Conservation (phyloP, 441 rosid species). For the Arabidopsis hybrid region DNA sequence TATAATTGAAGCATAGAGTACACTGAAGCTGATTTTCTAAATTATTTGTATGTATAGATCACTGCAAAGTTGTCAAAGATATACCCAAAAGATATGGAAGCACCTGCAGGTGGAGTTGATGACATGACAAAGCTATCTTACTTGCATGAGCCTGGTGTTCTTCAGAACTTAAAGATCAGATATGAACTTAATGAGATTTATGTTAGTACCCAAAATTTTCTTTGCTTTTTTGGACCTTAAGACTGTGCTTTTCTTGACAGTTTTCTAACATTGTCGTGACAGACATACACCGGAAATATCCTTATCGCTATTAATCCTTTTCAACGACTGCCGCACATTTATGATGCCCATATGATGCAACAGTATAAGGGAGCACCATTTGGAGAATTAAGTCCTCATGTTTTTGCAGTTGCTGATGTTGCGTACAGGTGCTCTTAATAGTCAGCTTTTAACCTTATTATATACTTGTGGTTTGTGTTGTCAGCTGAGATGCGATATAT, state of each 20-base stretch:
- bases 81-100: constrained; percentile 92
- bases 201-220: constrained; percentile 51
- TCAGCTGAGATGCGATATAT: constrained; percentile 18
- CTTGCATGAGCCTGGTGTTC: constrained; percentile 96
- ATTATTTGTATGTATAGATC: constrained; percentile 47
- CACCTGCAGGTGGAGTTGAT: constrained; percentile 98
- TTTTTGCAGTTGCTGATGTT: constrained; percentile 90
- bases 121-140: constrained; percentile 98
- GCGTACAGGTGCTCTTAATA: constrained; percentile 66
- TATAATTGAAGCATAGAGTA: neutral
- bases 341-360: constrained; percentile 89
- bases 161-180: constrained; percentile 81
- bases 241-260: neutral
- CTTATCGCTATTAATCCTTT: constrained; percentile 91
- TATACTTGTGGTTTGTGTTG: neutral
- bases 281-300: constrained; percentile 92
- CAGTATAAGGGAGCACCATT: constrained; percentile 94
- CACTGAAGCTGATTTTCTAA: neutral
- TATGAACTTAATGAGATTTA: constrained; percentile 96
- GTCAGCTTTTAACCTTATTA: neutral
- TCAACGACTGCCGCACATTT: constrained; percentile 89
- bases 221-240: neutral
- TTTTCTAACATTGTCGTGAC: constrained; percentile 30
- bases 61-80: constrained; percentile 71
- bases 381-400: constrained; percentile 86